Percentiles rank a stretch among this genome's conserved stretches.
These are phyloP conservation scores for Aspergillaceae sp. DNA, from an alignment of 2,329 filamentous ascomycete species.

Conservation along the genomic window DNA sequence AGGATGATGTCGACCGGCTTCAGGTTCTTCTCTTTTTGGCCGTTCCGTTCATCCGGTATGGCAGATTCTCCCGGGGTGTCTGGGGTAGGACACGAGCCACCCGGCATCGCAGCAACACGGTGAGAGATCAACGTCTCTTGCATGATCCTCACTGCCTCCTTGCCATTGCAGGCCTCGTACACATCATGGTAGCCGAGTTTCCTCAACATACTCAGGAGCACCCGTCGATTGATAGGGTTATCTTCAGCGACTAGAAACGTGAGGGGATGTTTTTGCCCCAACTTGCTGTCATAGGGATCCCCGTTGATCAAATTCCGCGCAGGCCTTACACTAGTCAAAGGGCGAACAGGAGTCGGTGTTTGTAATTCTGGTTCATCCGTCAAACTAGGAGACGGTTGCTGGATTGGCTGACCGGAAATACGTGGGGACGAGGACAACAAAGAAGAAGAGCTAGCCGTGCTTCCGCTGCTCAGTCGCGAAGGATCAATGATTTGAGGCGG, in stretches of 20 bases:
- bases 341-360: constrained; percentile 15
- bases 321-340: constrained; percentile 14
- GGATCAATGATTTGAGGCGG: constrained; percentile 16
- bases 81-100: constrained; percentile 13
- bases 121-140: constrained; percentile 33
- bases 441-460: constrained; percentile 11
- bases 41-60: constrained; percentile 12
- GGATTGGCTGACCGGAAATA: constrained; percentile 18
- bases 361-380: constrained; percentile 19
- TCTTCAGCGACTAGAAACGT: constrained; percentile 64
- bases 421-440: constrained; percentile 15
- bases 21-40: constrained; percentile 22
- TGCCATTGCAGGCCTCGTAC: constrained; percentile 58
- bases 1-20: constrained; percentile 54
- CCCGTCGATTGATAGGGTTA: constrained; percentile 61
- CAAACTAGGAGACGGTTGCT: constrained; percentile 22
- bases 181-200: constrained; percentile 59
- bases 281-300: constrained; percentile 45
- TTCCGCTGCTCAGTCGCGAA: constrained; percentile 15
- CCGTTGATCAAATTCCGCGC: constrained; percentile 18
- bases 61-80: constrained; percentile 6
- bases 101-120: constrained; percentile 3
- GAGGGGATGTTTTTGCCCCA: constrained; percentile 53
- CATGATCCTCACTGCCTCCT: constrained; percentile 58
- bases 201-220: constrained; percentile 57